Percentiles rank a stretch among this genome's conserved stretches.
Conservation (phyloP, 768 basidiomycete species). For the Heimioporus sp. region DNA sequence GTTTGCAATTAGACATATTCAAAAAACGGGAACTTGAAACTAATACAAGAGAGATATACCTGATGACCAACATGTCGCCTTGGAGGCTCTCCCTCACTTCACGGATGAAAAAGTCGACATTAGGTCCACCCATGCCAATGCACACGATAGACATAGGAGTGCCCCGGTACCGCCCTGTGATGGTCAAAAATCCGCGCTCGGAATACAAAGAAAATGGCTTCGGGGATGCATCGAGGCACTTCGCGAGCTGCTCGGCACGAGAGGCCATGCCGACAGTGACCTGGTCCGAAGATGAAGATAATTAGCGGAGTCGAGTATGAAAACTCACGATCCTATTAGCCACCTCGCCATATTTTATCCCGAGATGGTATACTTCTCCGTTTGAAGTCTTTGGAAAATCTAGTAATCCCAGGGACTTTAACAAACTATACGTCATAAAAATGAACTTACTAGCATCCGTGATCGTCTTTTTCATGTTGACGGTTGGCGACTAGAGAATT, state of each 20-base stretch:
- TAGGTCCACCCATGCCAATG: conserved; percentile 82
- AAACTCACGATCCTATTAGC: conserved; percentile 71
- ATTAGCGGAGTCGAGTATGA: background rate
- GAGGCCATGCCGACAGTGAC: conserved; percentile 74
- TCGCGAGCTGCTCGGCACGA: conserved; percentile 59
- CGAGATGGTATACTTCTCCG: conserved; percentile 77
- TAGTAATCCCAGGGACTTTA: conserved; percentile 24
- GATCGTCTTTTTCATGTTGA: conserved; percentile 56
- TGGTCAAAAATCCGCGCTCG: conserved; percentile 74
- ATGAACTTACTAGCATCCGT: conserved; percentile 63
- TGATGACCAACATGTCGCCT: conserved; percentile 56
- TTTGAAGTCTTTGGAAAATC: conserved; percentile 78
- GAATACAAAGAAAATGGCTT: conserved; percentile 61
- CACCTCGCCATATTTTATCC: conserved; percentile 71
- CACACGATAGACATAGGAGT: conserved; percentile 69
- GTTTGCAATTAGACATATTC: background rate
- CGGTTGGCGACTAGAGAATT: background rate
- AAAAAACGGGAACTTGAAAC: background rate
- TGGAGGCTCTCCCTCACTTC: conserved; percentile 72
- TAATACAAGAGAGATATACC: conserved; percentile 27
- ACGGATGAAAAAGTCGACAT: conserved; percentile 84
- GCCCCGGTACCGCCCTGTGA: conserved; percentile 64
- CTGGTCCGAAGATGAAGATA: conserved; percentile 34
- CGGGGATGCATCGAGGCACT: conserved; percentile 56
- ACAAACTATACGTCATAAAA: background rate